Conservation (phyloP, 2,329 filamentous ascomycete species). For the Trichoderma endophyticum region DNA sequence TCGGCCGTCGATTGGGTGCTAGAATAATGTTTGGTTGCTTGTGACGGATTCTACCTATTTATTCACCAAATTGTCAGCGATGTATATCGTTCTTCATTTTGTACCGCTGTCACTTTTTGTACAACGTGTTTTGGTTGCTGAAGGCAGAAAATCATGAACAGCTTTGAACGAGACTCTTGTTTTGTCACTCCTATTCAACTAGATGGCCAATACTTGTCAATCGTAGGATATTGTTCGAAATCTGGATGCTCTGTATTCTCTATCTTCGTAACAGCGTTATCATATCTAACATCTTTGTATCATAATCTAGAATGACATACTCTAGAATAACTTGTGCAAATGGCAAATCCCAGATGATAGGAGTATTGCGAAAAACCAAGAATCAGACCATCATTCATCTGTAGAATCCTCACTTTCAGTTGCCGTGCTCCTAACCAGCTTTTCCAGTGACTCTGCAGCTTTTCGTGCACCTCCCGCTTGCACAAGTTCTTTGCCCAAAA, state of each 20-base stretch:
- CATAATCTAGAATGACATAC: background rate
- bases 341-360: background rate
- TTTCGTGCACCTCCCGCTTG: conserved; percentile 27
- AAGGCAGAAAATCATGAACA: background rate
- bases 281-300: background rate
- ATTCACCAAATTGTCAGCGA: background rate
- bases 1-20: background rate
- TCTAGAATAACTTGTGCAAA: background rate
- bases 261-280: background rate
- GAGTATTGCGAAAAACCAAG: background rate
- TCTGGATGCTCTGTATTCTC: background rate
- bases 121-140: background rate
- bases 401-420: background rate
- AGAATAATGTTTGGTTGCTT: background rate
- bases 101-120: too few relatives aligned
- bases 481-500: conserved; percentile 29
- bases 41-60: background rate
- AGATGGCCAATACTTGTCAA: background rate
- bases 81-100: background rate
- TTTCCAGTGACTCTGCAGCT: conserved; percentile 29
- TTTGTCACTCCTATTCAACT: background rate
- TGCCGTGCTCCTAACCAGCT: conserved; percentile 21
- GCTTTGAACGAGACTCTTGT: background rate
- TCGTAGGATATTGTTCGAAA: background rate
- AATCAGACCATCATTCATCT: background rate